Evolutionary conservation across 2,329 filamentous ascomycete genomes (phyloP), one percentile per base, ranked within the genome.

Genomic region (Ophiostoma perfectum): DNA sequence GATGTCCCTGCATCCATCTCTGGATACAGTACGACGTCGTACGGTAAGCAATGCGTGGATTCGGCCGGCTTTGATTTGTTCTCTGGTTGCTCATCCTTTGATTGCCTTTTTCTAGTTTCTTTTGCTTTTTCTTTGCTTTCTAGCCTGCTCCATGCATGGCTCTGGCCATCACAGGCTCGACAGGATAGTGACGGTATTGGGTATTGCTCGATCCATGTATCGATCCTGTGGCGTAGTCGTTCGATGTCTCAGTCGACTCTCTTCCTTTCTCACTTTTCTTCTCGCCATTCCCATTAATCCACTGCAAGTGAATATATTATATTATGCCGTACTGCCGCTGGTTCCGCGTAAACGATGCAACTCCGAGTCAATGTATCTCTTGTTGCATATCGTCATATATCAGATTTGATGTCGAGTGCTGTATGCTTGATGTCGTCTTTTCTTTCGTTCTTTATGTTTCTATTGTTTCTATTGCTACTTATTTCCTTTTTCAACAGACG

Each of bases 321-420:
- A 60, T 60, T 6, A 12, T 60, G 18, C 49, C 14, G 49, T 60
- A 60, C 55, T 60, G 27, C 55, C 55, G 55, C 55, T 60, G 27
- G 55, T 60, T 38, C 55, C 55, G 55, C 55, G 55, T 60, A 36
- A 60, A 60, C 55, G 11, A 36, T 60, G 27, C 49, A 55, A 55
- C 49, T 55, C 49, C 49, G 49, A 14, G 7, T 18, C 27, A 27
- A 27, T 55, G 49, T 55, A 27, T 27, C 27, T 27, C 27, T 27
- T 27, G 27, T 55, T 2, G 12, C 9, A 4, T 27, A 39, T 18
- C 38, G 6, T 60, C 18, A 60, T 27, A 60, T 60, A 18, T 60
- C 55, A 38, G 7, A 60, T 55, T 55, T 55, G 49, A 55, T 12
- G 14, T 27, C 49, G 27, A 27, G 27, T 27, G 27, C 27, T 27